These are phyloP conservation scores for Lecanicillium sp. DNA, from an alignment of 2,329 filamentous ascomycete species.

Conservation along the genomic window DNA sequence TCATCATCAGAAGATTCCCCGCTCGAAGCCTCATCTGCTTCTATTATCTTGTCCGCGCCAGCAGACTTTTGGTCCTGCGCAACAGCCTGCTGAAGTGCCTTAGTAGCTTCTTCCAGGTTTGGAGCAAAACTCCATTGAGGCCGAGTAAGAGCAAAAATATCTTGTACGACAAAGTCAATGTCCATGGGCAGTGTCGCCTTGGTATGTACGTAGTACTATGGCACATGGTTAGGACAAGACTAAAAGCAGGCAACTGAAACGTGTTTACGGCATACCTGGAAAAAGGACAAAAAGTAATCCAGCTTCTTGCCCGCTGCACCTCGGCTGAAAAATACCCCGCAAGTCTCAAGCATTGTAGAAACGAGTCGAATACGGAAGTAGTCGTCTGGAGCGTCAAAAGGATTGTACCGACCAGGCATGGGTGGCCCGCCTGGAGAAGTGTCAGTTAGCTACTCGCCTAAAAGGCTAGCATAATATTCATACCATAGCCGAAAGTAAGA, in stretches of 20 bases:
- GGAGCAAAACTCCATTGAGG: conserved; percentile 88
- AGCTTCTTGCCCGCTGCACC: conserved; percentile 93
- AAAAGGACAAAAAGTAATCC: conserved; percentile 93
- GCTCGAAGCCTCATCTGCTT: conserved; percentile 66
- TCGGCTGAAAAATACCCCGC: conserved; percentile 91
- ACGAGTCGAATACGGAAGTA: conserved; percentile 92
- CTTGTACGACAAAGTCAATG: conserved; percentile 91
- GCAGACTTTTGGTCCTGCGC: conserved; percentile 80
- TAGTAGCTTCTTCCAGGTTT: conserved; percentile 73
- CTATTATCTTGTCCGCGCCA: conserved; percentile 58
- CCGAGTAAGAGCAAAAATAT: conserved; percentile 75
- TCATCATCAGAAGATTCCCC: conserved; percentile 70
- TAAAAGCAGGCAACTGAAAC: no score
- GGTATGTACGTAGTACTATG: conserved; percentile 83
- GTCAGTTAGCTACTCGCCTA: conserved; percentile 13
- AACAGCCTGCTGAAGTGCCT: conserved; percentile 79
- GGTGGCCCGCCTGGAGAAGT: conserved; percentile 59
- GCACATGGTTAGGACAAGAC: conserved; percentile 4
- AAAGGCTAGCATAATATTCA: no score
- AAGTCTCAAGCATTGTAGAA: conserved; percentile 85
- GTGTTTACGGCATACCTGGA: conserved; percentile 55
- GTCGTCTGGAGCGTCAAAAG: conserved; percentile 82
- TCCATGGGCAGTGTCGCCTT: conserved; percentile 92
- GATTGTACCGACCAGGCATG: conserved; percentile 65
- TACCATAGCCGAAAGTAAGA: conserved; percentile 80